Conservation (phyloP, 2,329 filamentous ascomycete genomes). For the Sporothrix curviconia region DNA sequence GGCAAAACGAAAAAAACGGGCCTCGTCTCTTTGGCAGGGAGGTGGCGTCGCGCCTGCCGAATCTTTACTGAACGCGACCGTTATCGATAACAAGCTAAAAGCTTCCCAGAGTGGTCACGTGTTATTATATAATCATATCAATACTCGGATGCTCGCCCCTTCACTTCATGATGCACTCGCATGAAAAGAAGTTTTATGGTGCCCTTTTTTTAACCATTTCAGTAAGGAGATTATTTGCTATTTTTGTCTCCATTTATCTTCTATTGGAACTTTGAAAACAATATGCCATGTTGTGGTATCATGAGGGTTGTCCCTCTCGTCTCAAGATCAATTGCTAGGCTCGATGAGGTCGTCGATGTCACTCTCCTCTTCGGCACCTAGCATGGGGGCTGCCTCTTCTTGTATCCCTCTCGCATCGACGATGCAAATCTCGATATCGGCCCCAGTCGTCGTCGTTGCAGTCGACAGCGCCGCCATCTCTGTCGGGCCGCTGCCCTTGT, state of each 20-base stretch:
- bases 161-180: no score
- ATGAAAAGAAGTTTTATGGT: no score
- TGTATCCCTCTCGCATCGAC: conserved; percentile 8
- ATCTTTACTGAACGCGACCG: conserved; percentile 15
- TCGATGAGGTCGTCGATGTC: conserved; percentile 13
- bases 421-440: conserved; percentile 30
- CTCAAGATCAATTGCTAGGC: not conserved
- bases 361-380: conserved; percentile 24
- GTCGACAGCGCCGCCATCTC: not conserved
- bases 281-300: not conserved
- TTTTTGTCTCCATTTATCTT: no score
- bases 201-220: not conserved
- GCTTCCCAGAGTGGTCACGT: conserved; percentile 1
- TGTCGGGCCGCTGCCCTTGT: conserved; percentile 18
- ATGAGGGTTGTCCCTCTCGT: no score
- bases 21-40: not conserved
- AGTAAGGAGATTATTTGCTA: not conserved
- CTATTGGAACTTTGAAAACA: no score
- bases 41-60: conserved; percentile 16
- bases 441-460: conserved; percentile 18
- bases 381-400: conserved; percentile 35
- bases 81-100: conserved; percentile 17
- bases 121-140: not conserved
- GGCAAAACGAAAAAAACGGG: conserved; percentile 3
- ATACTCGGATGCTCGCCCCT: no score